These are phyloP conservation scores for Didymella lethalis DNA, from an alignment of 2,329 filamentous ascomycete species.

Conservation along the genomic window DNA sequence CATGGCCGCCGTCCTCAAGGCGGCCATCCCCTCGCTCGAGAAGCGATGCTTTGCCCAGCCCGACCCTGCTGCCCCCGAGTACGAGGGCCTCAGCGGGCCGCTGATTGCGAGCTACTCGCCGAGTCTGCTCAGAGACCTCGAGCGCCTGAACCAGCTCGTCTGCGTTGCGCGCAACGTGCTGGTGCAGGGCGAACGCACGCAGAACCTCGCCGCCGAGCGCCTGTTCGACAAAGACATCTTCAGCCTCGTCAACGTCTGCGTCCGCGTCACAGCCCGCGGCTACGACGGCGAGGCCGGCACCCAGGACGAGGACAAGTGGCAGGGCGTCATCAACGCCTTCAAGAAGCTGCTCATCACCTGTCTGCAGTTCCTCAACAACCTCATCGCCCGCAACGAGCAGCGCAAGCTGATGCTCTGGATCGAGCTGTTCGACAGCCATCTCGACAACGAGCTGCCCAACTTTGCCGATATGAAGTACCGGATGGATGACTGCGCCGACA, in stretches of 20 bases:
- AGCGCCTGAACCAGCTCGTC: conserved; percentile 68
- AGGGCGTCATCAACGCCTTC: conserved; percentile 70
- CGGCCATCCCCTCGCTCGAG: conserved; percentile 68
- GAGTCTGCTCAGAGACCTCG: conserved; percentile 67
- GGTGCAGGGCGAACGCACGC: conserved; percentile 66
- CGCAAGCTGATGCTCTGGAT: conserved; percentile 71
- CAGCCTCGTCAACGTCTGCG: conserved; percentile 68
- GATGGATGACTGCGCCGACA: conserved; percentile 37
- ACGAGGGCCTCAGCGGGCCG: conserved; percentile 66
- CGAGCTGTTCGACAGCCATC: conserved; percentile 67
- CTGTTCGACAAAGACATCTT: conserved; percentile 69
- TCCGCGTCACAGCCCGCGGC: conserved; percentile 69
- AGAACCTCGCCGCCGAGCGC: conserved; percentile 68
- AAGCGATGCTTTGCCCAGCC: conserved; percentile 68
- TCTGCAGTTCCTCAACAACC: conserved; percentile 72
- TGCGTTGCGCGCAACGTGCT: conserved; percentile 69
- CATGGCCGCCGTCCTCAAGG: conserved; percentile 64
- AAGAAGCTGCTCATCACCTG: conserved; percentile 71
- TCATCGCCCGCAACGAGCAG: conserved; percentile 71
- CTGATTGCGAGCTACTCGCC: conserved; percentile 68
- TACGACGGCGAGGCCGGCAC: conserved; percentile 70
- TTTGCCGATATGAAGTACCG: conserved; percentile 50
- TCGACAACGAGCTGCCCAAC: conserved; percentile 50
- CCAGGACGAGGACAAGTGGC: conserved; percentile 70
- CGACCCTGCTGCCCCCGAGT: conserved; percentile 63